These are phyloP conservation scores for Monilinia polystroma DNA, from an alignment of 2,329 filamentous ascomycete species.

Conservation along the genomic window DNA sequence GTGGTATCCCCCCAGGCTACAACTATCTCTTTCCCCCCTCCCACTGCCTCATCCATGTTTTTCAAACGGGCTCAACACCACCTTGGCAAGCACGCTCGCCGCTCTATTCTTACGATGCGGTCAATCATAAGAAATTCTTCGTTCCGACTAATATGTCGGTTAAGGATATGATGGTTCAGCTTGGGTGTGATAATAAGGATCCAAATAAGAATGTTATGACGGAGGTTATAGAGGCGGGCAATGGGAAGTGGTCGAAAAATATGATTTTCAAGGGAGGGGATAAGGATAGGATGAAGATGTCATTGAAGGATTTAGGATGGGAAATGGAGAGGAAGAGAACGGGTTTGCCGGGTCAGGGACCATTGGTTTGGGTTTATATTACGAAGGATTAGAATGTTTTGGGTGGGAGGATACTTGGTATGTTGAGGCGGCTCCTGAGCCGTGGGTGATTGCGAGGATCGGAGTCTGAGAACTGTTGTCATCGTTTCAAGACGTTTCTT, in stretches of 20 bases:
- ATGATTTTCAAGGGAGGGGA: slow-evolving; percentile 52
- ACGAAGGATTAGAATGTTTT: slow-evolving; percentile 45
- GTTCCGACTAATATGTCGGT: slow-evolving; percentile 55
- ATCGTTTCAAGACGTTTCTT: neutral
- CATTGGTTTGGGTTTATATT: slow-evolving; percentile 60
- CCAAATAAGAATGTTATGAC: slow-evolving; percentile 56
- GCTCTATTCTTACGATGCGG: slow-evolving; percentile 44
- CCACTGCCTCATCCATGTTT: slow-evolving; percentile 60
- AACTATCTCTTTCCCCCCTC: slow-evolving; percentile 60
- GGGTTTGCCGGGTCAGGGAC: slow-evolving; percentile 46
- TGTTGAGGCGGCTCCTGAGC: neutral
- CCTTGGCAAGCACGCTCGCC: slow-evolving; percentile 52
- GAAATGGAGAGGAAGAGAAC: slow-evolving; percentile 50
- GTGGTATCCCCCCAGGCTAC: slow-evolving; percentile 60
- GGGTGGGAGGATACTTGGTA: neutral
- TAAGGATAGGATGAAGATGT: slow-evolving; percentile 48
- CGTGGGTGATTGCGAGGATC: neutral
- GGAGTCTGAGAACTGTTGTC: neutral
- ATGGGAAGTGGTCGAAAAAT: slow-evolving; percentile 60
- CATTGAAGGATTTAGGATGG: slow-evolving; percentile 60
- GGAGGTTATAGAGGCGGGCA: slow-evolving; percentile 55
- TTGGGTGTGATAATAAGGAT: slow-evolving; percentile 54
- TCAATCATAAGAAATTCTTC: slow-evolving; percentile 49
- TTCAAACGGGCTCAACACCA: slow-evolving; percentile 46
- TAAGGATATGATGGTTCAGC: slow-evolving; percentile 56